Conservation (phyloP, 352 stramenopile genomes). For the Phytophthora idaei region DNA sequence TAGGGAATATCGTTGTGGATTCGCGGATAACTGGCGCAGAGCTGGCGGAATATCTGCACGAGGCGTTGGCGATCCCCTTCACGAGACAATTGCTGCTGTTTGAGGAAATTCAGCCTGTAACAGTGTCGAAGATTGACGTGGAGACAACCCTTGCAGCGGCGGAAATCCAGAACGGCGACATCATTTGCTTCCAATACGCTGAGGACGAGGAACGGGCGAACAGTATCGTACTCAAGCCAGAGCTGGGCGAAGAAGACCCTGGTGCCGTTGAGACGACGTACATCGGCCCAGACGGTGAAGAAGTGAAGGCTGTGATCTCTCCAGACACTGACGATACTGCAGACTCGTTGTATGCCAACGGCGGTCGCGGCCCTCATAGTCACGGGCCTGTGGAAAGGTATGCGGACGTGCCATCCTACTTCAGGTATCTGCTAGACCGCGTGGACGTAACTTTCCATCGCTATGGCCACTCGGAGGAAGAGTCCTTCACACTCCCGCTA, state of each 20-base stretch:
- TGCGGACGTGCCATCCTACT: conserved; percentile 77
- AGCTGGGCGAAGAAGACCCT: conserved; percentile 34
- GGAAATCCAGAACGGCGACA: conserved; percentile 87
- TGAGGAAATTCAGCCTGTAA: conserved; percentile 76
- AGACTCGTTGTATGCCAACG: neutral
- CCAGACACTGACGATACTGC: conserved; percentile 22
- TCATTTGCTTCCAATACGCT: conserved; percentile 79
- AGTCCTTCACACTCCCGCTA: conserved; percentile 55
- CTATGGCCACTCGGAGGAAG: conserved; percentile 54
- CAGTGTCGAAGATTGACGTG: conserved; percentile 64
- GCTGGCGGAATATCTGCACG: conserved; percentile 53
- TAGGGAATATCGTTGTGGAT: conserved; percentile 81
- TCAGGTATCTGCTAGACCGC: conserved; percentile 83
- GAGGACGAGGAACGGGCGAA: conserved; percentile 40
- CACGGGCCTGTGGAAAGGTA: conserved; percentile 50
- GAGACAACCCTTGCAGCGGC: conserved; percentile 44
- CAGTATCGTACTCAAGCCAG: conserved; percentile 19
- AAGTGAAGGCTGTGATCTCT: conserved; percentile 28
- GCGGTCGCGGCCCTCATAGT: conserved; percentile 22
- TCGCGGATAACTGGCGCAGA: conserved; percentile 59
- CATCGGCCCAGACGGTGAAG: conserved; percentile 33
- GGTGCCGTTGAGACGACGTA: conserved; percentile 32
- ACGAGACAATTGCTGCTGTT: conserved; percentile 68
- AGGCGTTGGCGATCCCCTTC: conserved; percentile 56
- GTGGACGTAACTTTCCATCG: conserved; percentile 75